Percentiles rank a stretch among this genome's conserved stretches.
Evolutionary conservation across 345 rosid species (phyloP).

Genomic region (Eucalyptus erythrocorys): DNA sequence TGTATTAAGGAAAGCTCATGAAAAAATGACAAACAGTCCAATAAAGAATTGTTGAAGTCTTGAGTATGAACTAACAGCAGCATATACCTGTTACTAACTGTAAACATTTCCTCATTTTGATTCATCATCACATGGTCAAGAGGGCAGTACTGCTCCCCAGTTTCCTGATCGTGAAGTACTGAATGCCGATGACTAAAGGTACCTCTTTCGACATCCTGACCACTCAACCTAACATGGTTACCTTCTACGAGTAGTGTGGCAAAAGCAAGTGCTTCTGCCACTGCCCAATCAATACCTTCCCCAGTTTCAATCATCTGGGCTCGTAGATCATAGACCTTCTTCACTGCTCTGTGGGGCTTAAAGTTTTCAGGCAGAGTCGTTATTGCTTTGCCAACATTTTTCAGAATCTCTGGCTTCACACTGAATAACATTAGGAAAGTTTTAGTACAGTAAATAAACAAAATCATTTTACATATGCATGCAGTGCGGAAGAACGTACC

Average conservation of each 20-base stretch:
- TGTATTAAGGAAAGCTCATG: not conserved
- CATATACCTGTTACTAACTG: slow-evolving; percentile 8
- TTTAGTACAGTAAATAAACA: not conserved
- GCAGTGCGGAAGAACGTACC: not conserved
- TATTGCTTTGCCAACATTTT: slow-evolving; percentile 8
- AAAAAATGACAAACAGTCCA: not conserved
- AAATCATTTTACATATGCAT: not conserved
- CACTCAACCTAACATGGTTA: slow-evolving; percentile 7
- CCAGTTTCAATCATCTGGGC: slow-evolving; percentile 9
- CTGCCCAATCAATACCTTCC: slow-evolving; percentile 12
- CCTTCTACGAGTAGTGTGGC: slow-evolving; percentile 6
- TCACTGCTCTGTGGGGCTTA: slow-evolving; percentile 8
- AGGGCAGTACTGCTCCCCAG: slow-evolving; percentile 5
- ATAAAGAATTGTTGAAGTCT: not conserved
- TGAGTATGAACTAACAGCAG: not conserved
- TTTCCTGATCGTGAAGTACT: slow-evolving; percentile 8
- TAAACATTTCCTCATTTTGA: slow-evolving; percentile 14
- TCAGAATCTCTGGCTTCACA: slow-evolving; percentile 11
- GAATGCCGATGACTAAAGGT: slow-evolving; percentile 15
- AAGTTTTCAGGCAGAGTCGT: slow-evolving; percentile 4
- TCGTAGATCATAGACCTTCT: slow-evolving; percentile 7
- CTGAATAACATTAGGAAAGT: not conserved
- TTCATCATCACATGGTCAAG: slow-evolving; percentile 7
- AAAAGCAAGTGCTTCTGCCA: slow-evolving; percentile 12
- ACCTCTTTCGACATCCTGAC: slow-evolving; percentile 11